Evolutionary conservation across 371 early-diverging fungal species (phyloP), one percentile per base, ranked within the genome.

Genomic region (Rhizomucor pusillus): DNA sequence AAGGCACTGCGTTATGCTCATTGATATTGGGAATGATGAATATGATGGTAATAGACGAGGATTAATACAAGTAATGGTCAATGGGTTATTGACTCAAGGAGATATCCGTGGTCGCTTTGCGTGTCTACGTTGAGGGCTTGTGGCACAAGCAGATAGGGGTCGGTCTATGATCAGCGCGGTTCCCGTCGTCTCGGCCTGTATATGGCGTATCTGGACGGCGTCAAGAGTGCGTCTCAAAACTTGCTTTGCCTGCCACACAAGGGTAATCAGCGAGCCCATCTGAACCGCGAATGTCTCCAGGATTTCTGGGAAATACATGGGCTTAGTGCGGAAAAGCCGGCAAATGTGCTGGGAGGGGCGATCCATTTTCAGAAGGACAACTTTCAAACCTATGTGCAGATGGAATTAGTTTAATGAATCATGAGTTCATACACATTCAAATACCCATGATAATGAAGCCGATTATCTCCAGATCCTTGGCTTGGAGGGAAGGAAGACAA

Each of bases 361-460:
- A 37, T 50, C 51, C 12, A 50, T 33, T 10, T 11, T 18, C 2
- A 50, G 3, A 5, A 36, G 19, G 5, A 19, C 18, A 14, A 50
- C 39, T n/a, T 50, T 50, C 37, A 25, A 22, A 22, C 51, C 51
- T 50, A 50, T 33, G 18, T 50, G n/a, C n/a, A n/a, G n/a, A n/a
- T n/a, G n/a, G n/a, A n/a, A 50, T 37, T 18, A 33, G 50, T 14
- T 50, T 33, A 50, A 9, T n/a, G 36, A n/a, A 34, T 13, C 19
- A 10, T 5, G 19, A 14, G 18, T 7, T 35, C 10, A n/a, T 9
- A 10, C 18, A 12, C 9, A 44, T 14, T 34, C 39, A 50, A 3
- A 16, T 50, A 50, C 51, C 51, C 51, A 50, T 50, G 18, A 50
- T 50, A 14, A 50, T 36, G 39, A 50, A 50, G 40, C 37, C 36